phyloP scores from a whole-genome alignment of 1,284 basidiomycete species.

The Kalmanozyma brasiliensis region DNA sequence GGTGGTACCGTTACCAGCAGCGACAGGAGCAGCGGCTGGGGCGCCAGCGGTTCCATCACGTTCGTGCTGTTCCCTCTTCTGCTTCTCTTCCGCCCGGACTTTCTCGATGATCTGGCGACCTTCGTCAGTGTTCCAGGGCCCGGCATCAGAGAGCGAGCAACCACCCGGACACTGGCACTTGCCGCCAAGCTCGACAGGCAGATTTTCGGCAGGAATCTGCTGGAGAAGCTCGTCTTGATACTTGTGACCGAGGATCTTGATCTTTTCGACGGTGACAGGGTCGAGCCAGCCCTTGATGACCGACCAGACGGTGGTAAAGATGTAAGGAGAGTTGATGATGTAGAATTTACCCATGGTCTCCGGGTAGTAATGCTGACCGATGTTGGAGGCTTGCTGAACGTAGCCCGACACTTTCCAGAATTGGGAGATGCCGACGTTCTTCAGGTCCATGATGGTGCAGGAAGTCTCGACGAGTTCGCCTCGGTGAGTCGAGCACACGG shows the following conservation, averaged over 20 bases:
- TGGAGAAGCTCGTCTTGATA: conserved; percentile 58
- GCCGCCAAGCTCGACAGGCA: conserved; percentile 88
- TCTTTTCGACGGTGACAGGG: conserved; percentile 88
- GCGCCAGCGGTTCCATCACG: conserved; percentile 14
- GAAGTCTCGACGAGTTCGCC: conserved; percentile 95
- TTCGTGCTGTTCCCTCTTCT: conserved; percentile 36
- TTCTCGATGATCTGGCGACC: conserved; percentile 63
- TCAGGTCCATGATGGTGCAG: conserved; percentile 95
- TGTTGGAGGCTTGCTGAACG: conserved; percentile 79
- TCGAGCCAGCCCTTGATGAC: conserved; percentile 94
- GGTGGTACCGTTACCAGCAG: conserved; percentile 20
- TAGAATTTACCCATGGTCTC: conserved; percentile 92
- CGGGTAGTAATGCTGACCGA: conserved; percentile 86
- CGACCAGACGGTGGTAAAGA: conserved; percentile 88
- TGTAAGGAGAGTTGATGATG: conserved; percentile 84
- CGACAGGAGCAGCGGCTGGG: conserved; percentile 13
- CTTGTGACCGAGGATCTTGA: conserved; percentile 62
- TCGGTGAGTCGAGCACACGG: conserved; percentile 78
- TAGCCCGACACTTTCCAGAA: conserved; percentile 92
- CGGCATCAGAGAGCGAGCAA: conserved; percentile 88
- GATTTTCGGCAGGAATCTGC: conserved; percentile 79
- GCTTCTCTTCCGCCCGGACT: conserved; percentile 53
- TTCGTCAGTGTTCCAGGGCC: conserved; percentile 82
- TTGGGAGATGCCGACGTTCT: conserved; percentile 80
- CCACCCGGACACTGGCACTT: conserved; percentile 81